Evolutionary conservation across 495 filamentous ascomycete genomes (phyloP).

Genomic region (Haplographium delicatum): DNA sequence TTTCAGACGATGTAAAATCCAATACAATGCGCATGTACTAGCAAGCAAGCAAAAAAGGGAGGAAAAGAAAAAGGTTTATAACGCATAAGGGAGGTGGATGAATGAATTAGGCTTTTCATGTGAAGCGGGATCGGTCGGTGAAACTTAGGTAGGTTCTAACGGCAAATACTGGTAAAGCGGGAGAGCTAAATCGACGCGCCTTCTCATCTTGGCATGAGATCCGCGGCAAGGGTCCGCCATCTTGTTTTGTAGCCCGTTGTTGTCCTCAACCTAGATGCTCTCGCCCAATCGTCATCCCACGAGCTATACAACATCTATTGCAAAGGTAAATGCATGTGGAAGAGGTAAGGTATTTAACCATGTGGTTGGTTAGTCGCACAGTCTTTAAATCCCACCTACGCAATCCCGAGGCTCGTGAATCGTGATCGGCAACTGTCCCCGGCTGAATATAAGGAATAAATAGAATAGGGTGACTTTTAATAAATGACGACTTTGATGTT

Average conservation of each 20-base stretch:
- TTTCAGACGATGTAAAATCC: too few relatives aligned
- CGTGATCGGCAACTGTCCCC: too few relatives aligned
- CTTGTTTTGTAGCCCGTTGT: not conserved
- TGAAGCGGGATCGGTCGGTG: too few relatives aligned
- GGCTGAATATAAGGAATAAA: not conserved
- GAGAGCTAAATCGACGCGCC: not conserved
- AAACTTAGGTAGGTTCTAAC: too few relatives aligned
- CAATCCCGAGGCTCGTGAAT: too few relatives aligned
- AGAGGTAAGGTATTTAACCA: not conserved
- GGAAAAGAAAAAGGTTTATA: too few relatives aligned
- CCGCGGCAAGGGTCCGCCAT: not conserved
- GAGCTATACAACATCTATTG: not conserved
- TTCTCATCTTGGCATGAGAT: slow-evolving; percentile 1
- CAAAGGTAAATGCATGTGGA: not conserved
- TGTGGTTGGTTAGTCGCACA: not conserved
- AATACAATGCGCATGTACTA: too few relatives aligned
- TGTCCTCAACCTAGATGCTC: not conserved
- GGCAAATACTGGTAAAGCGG: too few relatives aligned
- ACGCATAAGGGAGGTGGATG: too few relatives aligned
- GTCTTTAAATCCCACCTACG: too few relatives aligned
- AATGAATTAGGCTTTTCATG: too few relatives aligned
- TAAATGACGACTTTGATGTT: not conserved
- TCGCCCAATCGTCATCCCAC: slow-evolving; percentile 7
- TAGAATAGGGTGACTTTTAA: not conserved
- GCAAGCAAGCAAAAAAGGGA: too few relatives aligned